A percentile compares a stretch with the other conserved stretches of the same genome.
Evolutionary conservation across 805 yeast species (phyloP).

Genomic region (Ogataea trehalophila): DNA sequence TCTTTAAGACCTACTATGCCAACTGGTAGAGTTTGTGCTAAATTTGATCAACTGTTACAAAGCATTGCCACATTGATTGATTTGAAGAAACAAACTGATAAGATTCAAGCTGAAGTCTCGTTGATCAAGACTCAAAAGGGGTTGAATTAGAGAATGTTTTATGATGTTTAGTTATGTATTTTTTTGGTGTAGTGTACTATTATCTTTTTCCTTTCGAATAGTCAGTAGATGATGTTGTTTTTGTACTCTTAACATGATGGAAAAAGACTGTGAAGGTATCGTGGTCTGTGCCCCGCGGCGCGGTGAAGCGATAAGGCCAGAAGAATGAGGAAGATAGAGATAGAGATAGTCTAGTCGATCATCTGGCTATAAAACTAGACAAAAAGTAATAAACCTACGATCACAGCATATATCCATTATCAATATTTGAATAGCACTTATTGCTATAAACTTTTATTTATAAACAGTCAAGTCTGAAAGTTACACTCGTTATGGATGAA

Average conservation of each 20-base stretch:
- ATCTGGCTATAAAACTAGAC: too few relatives aligned
- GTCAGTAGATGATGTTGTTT: too few relatives aligned
- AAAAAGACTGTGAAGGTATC: too few relatives aligned
- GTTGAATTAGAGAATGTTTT: neutral
- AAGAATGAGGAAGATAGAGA: too few relatives aligned
- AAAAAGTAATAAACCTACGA: too few relatives aligned
- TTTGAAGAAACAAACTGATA: slow-evolving; percentile 81
- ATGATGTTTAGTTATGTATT: neutral
- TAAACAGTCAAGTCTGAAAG: neutral
- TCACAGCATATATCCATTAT: too few relatives aligned
- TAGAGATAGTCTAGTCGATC: too few relatives aligned
- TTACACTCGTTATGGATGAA: neutral
- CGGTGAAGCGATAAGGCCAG: too few relatives aligned
- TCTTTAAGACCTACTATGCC: slow-evolving; percentile 86
- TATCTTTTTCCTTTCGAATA: too few relatives aligned
- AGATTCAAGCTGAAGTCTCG: slow-evolving; percentile 72
- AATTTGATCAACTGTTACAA: slow-evolving; percentile 70
- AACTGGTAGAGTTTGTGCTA: slow-evolving; percentile 68
- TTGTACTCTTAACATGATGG: too few relatives aligned
- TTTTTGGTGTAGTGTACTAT: neutral
- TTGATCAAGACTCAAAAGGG: slow-evolving; percentile 37
- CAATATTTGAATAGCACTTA: too few relatives aligned
- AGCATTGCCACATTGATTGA: slow-evolving; percentile 71
- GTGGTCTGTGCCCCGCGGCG: too few relatives aligned
- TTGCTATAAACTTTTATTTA: neutral